These are phyloP conservation scores for Annulohypoxylon nitens DNA, from an alignment of 495 filamentous ascomycete species.

Conservation along the genomic window DNA sequence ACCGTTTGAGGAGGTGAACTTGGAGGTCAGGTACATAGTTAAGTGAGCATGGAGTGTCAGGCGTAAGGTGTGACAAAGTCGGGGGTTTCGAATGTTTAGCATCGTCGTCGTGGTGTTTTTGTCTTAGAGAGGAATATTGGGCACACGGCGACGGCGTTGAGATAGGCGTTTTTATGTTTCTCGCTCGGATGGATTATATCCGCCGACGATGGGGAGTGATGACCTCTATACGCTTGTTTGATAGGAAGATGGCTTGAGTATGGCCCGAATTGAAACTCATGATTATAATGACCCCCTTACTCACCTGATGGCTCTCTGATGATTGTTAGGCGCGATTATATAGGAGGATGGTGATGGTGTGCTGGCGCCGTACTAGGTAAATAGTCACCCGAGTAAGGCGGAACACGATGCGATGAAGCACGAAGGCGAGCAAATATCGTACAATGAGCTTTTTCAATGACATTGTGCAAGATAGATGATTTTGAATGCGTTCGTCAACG, in stretches of 20 bases:
- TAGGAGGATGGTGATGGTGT: too few relatives aligned
- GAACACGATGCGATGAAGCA: too few relatives aligned
- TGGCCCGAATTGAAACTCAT: background rate
- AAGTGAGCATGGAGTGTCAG: background rate
- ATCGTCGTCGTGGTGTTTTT: conserved; percentile 15
- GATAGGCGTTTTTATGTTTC: background rate
- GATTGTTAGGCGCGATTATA: too few relatives aligned
- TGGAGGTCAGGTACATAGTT: background rate
- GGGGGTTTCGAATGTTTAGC: conserved; percentile 1
- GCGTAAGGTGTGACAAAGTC: background rate
- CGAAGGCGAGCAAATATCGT: too few relatives aligned
- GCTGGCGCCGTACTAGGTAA: too few relatives aligned
- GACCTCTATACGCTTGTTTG: background rate
- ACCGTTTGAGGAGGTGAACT: background rate
- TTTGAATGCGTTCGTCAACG: too few relatives aligned
- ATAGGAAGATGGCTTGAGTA: background rate
- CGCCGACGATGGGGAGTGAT: background rate
- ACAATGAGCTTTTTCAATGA: too few relatives aligned
- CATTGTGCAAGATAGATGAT: too few relatives aligned
- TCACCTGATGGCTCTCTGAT: too few relatives aligned
- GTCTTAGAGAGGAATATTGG: background rate
- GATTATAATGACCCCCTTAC: background rate
- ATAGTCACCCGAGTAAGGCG: too few relatives aligned
- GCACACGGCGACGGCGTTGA: conserved; percentile 20
- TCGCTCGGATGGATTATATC: background rate